Conservation (phyloP, 768 basidiomycete genomes). For the Heimioporus sp. region DNA sequence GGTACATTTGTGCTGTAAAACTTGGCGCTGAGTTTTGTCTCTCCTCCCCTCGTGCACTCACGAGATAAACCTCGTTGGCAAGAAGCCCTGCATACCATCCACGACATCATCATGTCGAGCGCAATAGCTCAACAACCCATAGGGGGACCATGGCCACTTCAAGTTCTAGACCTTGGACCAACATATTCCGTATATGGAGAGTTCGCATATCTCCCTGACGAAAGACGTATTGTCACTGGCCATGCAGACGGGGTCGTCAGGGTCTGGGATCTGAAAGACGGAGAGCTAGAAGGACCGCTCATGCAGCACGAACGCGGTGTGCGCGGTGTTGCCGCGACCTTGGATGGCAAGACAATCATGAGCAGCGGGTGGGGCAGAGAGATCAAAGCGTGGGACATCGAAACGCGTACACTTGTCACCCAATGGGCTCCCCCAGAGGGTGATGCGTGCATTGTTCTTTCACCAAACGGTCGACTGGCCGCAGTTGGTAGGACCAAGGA, state of each 20-base stretch:
- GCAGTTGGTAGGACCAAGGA: not conserved
- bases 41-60: too few relatives aligned
- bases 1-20: too few relatives aligned
- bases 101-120: slow-evolving; percentile 4
- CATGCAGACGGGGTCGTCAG: not conserved
- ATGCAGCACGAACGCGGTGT: not conserved
- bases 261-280: not conserved
- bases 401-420: not conserved
- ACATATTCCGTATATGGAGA: too few relatives aligned
- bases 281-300: not conserved
- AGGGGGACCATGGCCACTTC: too few relatives aligned
- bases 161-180: too few relatives aligned
- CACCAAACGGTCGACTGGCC: slow-evolving; percentile 1
- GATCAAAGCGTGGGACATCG: not conserved
- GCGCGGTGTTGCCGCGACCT: not conserved
- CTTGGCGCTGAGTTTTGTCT: too few relatives aligned
- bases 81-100: too few relatives aligned
- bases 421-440: not conserved
- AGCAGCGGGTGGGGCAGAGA: not conserved
- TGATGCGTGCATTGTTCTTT: not conserved
- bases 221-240: not conserved
- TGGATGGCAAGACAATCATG: not conserved
- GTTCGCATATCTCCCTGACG: too few relatives aligned
- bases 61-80: too few relatives aligned
- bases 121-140: too few relatives aligned